These are phyloP conservation scores for Silene vulgaris DNA, from an alignment of 179 eudicot genomes.

Conservation along the genomic window DNA sequence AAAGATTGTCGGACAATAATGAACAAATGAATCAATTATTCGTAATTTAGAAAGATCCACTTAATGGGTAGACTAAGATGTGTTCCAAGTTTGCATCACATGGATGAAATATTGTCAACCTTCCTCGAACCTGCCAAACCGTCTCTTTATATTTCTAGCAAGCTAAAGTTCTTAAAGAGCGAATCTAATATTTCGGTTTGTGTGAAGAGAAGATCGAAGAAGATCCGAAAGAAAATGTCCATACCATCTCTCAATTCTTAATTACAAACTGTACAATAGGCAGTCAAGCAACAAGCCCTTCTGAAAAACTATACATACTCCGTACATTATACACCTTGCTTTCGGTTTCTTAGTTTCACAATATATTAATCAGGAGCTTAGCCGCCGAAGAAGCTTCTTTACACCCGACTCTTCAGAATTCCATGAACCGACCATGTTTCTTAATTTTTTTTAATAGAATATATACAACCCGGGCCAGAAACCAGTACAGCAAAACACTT, in stretches of 20 bases:
- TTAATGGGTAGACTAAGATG: not conserved
- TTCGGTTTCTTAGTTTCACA: not conserved
- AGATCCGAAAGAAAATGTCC: no score
- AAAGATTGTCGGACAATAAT: no score
- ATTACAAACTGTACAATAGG: slow-evolving; percentile 9
- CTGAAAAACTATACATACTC: slow-evolving; percentile 1
- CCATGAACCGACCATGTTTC: not conserved
- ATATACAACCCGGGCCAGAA: not conserved
- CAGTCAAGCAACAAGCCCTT: not conserved
- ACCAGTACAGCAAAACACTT: not conserved
- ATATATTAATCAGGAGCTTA: not conserved
- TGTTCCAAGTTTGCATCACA: not conserved
- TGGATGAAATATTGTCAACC: not conserved
- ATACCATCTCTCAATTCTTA: no score
- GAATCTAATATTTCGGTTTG: no score
- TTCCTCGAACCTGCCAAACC: no score
- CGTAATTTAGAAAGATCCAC: not conserved
- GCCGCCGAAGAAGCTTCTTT: not conserved
- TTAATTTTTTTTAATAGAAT: not conserved
- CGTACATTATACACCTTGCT: slow-evolving; percentile 16
- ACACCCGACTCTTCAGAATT: not conserved
- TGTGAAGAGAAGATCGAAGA: no score
- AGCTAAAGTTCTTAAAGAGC: no score
- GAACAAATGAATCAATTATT: no score
- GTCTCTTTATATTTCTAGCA: no score